Percentiles rank a stretch among this genome's conserved stretches.
These are phyloP conservation scores for Microcera coccophila DNA, from an alignment of 2,329 filamentous ascomycete genomes.

Conservation along the genomic window DNA sequence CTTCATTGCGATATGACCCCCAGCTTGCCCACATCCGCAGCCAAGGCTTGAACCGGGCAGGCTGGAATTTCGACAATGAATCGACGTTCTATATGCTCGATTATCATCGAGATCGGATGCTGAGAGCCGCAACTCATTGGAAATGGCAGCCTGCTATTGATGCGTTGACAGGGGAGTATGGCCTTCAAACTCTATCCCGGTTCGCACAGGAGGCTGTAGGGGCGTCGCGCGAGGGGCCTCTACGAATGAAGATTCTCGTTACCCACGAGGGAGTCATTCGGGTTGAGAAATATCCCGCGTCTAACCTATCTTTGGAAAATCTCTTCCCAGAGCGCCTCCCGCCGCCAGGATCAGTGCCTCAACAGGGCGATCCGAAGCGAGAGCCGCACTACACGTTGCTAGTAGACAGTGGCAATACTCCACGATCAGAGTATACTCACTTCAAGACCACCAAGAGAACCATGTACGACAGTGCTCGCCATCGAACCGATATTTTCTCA, in stretches of 20 bases:
- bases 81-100: conserved; percentile 76
- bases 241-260: conserved; percentile 56
- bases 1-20: conserved; percentile 68
- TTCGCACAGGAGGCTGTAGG: conserved; percentile 36
- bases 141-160: conserved; percentile 47
- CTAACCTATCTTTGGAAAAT: conserved; percentile 43
- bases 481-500: conserved; percentile 52
- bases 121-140: conserved; percentile 59
- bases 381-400: conserved; percentile 40
- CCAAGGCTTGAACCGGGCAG: conserved; percentile 38
- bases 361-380: conserved; percentile 24
- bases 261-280: conserved; percentile 44
- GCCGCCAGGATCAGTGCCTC: conserved; percentile 33
- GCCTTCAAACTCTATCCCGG: conserved; percentile 39
- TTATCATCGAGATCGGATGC: conserved; percentile 73
- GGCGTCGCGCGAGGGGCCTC: conserved; percentile 30
- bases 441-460: conserved; percentile 78
- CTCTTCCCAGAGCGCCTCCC: conserved; percentile 57
- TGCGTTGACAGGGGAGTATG: conserved; percentile 42
- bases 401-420: conserved; percentile 41
- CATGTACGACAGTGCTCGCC: conserved; percentile 68
- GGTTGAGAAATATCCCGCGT: conserved; percentile 37
- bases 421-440: conserved; percentile 63
- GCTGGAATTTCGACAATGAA: conserved; percentile 49
- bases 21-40: conserved; percentile 45